Evolutionary conservation across 1,284 basidiomycete species (phyloP), one percentile per base, ranked within the genome.

Genomic region (Malassezia furfur): DNA sequence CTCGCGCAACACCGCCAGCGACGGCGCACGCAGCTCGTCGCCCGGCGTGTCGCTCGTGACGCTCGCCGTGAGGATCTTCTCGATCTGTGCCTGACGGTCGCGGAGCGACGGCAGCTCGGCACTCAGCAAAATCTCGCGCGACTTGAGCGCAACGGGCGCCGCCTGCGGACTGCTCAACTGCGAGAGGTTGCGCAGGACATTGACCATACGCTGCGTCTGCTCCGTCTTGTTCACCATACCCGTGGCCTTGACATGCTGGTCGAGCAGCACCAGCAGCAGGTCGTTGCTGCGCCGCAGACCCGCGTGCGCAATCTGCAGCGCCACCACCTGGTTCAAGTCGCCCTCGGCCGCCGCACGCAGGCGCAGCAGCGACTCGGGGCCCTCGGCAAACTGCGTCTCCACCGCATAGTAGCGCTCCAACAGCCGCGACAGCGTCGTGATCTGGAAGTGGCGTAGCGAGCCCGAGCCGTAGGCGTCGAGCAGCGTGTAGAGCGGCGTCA

Each of bases 51-150:
- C 86, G 56, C 84, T 85, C 30, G 84, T 84, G 52, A 96, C 86
- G 0, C 93, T 87, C 37, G 85, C 81, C 77, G 87, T 90, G 52
- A 99, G 81, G 54, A 98, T 87, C 30, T 83, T 80, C 79, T 96
- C 91, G 86, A 99, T 93, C 78, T 99, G 94, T 25, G 83, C 79
- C 51, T 85, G 80, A 61, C 94, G 87, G 76, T 98, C 94, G 70
- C 93, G 89, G 72, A 91, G 91, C 35, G 90, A 94, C 14, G 94
- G 94, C 82, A 98, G 86, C 75, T 93, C 88, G 50, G 89, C 89
- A 32, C 88, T 82, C 68, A 99, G 96, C 59, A 96, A 82, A 10
- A 96, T 94, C 78, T 99, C 94, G 50, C 94, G 87, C 46, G 94
- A 93, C 78, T 96, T 98, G 68, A 99, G 79, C 2, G 91, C 84